A percentile compares a stretch with the other conserved stretches of the same genome.
Conservation (phyloP, 441 rosid species). For the Kokia cookei region DNA sequence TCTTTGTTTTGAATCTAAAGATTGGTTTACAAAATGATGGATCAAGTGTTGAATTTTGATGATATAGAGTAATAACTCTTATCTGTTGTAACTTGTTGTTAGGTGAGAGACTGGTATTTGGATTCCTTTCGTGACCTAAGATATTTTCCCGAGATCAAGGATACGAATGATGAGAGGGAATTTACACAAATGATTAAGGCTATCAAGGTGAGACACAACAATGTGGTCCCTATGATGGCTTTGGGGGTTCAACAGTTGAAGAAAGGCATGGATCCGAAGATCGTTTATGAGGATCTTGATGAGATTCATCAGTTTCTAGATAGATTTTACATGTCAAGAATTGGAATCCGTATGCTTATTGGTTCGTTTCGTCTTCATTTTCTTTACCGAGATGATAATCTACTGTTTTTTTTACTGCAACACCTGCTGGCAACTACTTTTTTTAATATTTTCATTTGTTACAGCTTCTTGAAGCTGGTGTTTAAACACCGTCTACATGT, state of each 20-base stretch:
- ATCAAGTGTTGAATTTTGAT: background rate
- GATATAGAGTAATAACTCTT: background rate
- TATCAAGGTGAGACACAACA: slow-evolving; percentile 92
- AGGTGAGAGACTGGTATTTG: slow-evolving; percentile 99
- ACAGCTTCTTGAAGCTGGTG: background rate
- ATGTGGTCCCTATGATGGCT: slow-evolving; percentile 98
- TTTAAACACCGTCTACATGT: slow-evolving; percentile 9
- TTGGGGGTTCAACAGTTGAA: slow-evolving; percentile 90
- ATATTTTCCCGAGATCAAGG: slow-evolving; percentile 76
- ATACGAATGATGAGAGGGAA: slow-evolving; percentile 54
- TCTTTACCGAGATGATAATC: background rate
- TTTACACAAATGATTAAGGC: slow-evolving; percentile 95
- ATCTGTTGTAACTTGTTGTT: slow-evolving; percentile 8
- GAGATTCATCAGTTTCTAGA: slow-evolving; percentile 95
- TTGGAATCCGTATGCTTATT: slow-evolving; percentile 96
- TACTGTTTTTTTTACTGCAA: background rate
- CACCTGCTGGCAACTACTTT: background rate
- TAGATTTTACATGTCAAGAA: slow-evolving; percentile 94
- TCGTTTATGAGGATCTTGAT: slow-evolving; percentile 53
- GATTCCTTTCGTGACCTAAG: slow-evolving; percentile 92
- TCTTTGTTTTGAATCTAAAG: background rate
- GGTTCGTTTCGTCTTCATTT: slow-evolving; percentile 38
- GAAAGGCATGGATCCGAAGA: slow-evolving; percentile 56
- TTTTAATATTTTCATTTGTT: background rate
- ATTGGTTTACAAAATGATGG: background rate